Conservation (phyloP, 2,329 filamentous ascomycete genomes). For the Rhynchosporium secalis region DNA sequence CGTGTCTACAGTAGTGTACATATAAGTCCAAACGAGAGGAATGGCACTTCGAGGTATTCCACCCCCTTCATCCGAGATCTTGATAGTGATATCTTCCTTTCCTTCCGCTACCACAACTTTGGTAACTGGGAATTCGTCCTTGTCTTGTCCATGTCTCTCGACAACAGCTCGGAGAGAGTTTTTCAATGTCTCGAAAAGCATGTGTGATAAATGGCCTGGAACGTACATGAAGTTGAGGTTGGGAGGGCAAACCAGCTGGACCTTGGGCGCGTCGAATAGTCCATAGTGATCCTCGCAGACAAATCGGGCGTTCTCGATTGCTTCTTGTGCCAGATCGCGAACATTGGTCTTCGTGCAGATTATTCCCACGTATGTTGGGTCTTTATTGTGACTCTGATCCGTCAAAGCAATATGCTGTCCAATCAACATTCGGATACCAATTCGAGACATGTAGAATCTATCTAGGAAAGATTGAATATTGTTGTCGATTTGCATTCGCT, state of each 20-base stretch:
- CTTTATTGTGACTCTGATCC: constrained; percentile 84
- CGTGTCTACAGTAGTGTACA: constrained; percentile 98
- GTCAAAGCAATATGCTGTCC: constrained; percentile 97
- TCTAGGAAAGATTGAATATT: constrained; percentile 97
- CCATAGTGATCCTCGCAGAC: constrained; percentile 99
- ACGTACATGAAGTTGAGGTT: constrained; percentile 99
- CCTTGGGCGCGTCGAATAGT: constrained; percentile 92
- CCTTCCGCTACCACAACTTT: constrained; percentile 98
- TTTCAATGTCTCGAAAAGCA: constrained; percentile 99
- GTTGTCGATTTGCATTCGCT: constrained; percentile 97
- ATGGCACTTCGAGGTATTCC: constrained; percentile 92
- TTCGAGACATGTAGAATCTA: constrained; percentile 99
- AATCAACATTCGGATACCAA: constrained; percentile 98
- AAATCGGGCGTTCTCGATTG: constrained; percentile 98
- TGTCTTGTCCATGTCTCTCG: constrained; percentile 90
- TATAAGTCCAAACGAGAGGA: constrained; percentile 99
- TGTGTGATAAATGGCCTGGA: constrained; percentile 96
- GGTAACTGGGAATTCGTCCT: constrained; percentile 92
- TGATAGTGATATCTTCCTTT: constrained; percentile 98
- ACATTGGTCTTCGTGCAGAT: constrained; percentile 99
- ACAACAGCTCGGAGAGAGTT: constrained; percentile 97
- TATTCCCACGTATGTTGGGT: constrained; percentile 95
- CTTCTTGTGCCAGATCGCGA: constrained; percentile 89
- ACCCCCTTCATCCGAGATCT: constrained; percentile 94
- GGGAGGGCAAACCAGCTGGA: constrained; percentile 93